These are phyloP conservation scores for Litsea cubeba DNA, from an alignment of 164 flowering plant genomes.

Conservation along the genomic window DNA sequence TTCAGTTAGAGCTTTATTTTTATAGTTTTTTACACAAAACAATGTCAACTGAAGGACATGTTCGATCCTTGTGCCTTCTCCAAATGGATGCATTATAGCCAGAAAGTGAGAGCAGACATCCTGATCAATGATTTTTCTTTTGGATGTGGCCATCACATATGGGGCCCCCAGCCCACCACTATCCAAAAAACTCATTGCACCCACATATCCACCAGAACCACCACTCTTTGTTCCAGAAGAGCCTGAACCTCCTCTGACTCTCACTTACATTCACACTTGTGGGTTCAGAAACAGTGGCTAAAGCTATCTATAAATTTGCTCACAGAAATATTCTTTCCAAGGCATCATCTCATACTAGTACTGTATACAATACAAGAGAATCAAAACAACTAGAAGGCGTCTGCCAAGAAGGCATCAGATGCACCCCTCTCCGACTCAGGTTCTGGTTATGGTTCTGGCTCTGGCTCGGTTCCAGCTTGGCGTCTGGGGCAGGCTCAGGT, in stretches of 20 bases:
- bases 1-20: no score
- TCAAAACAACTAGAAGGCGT: neutral
- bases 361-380: neutral
- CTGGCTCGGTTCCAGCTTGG: conserved; percentile 19
- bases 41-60: neutral
- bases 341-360: neutral
- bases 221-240: neutral
- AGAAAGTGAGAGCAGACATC: neutral
- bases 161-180: conserved; percentile 4
- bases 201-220: neutral
- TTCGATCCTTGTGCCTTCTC: neutral
- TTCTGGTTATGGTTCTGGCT: conserved; percentile 17
- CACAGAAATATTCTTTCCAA: neutral
- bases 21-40: no score
- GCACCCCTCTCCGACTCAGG: conserved; percentile 16
- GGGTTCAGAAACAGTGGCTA: neutral
- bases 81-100: neutral
- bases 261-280: neutral
- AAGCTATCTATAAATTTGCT: neutral
- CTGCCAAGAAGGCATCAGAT: conserved; percentile 8
- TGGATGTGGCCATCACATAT: neutral
- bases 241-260: neutral
- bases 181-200: neutral
- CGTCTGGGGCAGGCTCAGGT: conserved; percentile 17
- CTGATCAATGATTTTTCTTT: neutral